Conservation (phyloP, 2,329 filamentous ascomycete species). For the Harringtonia aguacate region DNA sequence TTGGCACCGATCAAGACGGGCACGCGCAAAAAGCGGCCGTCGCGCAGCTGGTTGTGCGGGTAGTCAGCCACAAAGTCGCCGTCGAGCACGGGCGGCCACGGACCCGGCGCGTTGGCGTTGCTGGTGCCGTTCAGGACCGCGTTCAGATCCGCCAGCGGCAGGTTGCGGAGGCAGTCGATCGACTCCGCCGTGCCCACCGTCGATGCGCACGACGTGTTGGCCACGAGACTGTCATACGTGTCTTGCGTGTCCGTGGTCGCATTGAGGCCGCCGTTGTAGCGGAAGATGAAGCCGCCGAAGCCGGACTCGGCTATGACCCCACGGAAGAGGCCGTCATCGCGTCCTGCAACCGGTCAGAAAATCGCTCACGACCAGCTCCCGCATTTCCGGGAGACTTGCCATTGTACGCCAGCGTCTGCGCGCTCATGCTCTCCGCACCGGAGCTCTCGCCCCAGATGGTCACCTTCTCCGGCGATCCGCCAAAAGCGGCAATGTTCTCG, state of each 20-base stretch:
- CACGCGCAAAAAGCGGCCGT: slow-evolving; percentile 51
- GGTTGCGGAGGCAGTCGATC: slow-evolving; percentile 18
- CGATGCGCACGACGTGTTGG: slow-evolving; percentile 2
- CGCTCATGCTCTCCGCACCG: slow-evolving; percentile 36
- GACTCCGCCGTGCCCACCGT: not conserved
- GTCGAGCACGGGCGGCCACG: slow-evolving; percentile 21
- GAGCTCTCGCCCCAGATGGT: slow-evolving; percentile 45
- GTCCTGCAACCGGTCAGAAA: not conserved
- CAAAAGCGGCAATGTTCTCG: slow-evolving; percentile 38
- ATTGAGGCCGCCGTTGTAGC: slow-evolving; percentile 23
- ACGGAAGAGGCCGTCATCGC: slow-evolving; percentile 41
- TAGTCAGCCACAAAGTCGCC: slow-evolving; percentile 30
- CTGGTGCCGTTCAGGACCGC: not conserved
- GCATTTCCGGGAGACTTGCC: no score
- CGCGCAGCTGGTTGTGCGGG: slow-evolving; percentile 38
- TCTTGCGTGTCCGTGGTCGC: slow-evolving; percentile 15
- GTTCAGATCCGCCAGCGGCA: slow-evolving; percentile 21
- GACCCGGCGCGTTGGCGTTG: slow-evolving; percentile 12
- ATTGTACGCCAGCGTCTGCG: slow-evolving; percentile 39
- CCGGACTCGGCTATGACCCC: slow-evolving; percentile 29
- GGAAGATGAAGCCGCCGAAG: slow-evolving; percentile 5
- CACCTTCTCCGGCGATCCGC: slow-evolving; percentile 33
- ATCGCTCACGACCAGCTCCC: no score
- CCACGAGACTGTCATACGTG: slow-evolving; percentile 12
- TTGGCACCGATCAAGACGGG: slow-evolving; percentile 52